Evolutionary conservation across 345 rosid genomes (phyloP), one percentile per base, ranked within the genome.

Genomic region (Leavenworthia alabamica): DNA sequence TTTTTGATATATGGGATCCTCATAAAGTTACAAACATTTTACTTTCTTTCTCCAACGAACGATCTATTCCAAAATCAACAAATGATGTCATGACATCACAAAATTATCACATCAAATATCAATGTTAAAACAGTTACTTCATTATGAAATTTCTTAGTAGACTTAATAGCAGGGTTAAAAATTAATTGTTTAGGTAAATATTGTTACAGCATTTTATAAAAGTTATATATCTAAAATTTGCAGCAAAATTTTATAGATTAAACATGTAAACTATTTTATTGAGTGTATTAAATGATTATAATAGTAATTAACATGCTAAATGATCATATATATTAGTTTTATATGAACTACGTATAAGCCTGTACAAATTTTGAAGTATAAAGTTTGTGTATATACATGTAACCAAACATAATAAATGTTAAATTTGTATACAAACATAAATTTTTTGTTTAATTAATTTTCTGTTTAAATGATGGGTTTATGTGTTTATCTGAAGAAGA

Each of bases 401-500:
- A n/a, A n/a, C n/a, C n/a, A n/a, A n/a, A n/a, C n/a, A n/a, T n/a
- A n/a, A n/a, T n/a, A n/a, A n/a, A n/a, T n/a, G n/a, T n/a, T n/a
- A n/a, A n/a, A n/a, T n/a, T n/a, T n/a, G n/a, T n/a, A n/a, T n/a
- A n/a, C n/a, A n/a, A n/a, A n/a, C n/a, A n/a, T n/a, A n/a, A n/a
- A n/a, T n/a, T n/a, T n/a, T n/a, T n/a, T n/a, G n/a, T n/a, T n/a
- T n/a, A n/a, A n/a, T n/a, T n/a, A n/a, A n/a, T n/a, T n/a, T 39
- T 62, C 27, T 44, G 14, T 29, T 36, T 17, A 53, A 36, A 51
- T 36, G 37, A 43, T 51, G 19, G 39, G 22, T n/a, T n/a, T n/a
- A n/a, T 22, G n/a, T n/a, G 31, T 37, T 72, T 78, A 93, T 96
- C 99, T 93, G 96, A 72, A 93, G 96, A 68, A 93, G 97, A 74